Base-by-base conservation (phyloP, 2,329 filamentous ascomycete genomes). In the Apiospora saccharicola region DNA sequence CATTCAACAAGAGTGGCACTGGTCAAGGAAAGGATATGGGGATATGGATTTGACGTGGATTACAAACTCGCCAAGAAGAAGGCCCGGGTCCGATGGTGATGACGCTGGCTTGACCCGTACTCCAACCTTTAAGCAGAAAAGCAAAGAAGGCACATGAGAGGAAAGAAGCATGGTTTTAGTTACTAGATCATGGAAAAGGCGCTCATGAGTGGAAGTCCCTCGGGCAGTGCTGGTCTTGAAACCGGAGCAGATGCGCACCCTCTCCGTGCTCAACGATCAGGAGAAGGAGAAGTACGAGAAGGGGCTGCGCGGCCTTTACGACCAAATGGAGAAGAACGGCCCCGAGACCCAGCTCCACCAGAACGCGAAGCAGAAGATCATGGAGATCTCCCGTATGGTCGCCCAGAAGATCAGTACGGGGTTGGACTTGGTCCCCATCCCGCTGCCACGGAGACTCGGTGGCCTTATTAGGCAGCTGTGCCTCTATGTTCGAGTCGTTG, bases 401-500 rank as follows among this genome's bases (percentile, higher is more conserved):
- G 80, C 85, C 3, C 80, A 79, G 0, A 91, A 90, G 79, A 84
- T 90, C 7, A 75, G 74, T 26, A 74, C 26, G 26, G 26, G 26
- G 26, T 30, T 4, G 26, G 26, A 30, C 26, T 4, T 30, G 26
- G 26, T 30, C 26, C 26, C 26, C 26, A 4, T 30, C 4, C 26
- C 26, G 26, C 26, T 30, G 26, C 26, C 26, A 30, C 26, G 2
- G 4, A 30, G 26, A 30, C 26, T 30, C 26, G 26, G 4, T 30
- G 76, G 89, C 90, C 47, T 86, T 98, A 4, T 90, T 98, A 76
- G 93, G 94, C 75, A 92, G 93, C 70, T 96, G 94, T 80, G 89
- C 94, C 3, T 91, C 93, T 77, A 98, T 99, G 95, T 87, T 99
- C 7, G 96, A 97, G 79, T 90, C 90, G 10, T 86, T 99, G 0